These are phyloP conservation scores for Macadamia integrifolia DNA, from an alignment of 164 flowering plant genomes.

Conservation along the genomic window DNA sequence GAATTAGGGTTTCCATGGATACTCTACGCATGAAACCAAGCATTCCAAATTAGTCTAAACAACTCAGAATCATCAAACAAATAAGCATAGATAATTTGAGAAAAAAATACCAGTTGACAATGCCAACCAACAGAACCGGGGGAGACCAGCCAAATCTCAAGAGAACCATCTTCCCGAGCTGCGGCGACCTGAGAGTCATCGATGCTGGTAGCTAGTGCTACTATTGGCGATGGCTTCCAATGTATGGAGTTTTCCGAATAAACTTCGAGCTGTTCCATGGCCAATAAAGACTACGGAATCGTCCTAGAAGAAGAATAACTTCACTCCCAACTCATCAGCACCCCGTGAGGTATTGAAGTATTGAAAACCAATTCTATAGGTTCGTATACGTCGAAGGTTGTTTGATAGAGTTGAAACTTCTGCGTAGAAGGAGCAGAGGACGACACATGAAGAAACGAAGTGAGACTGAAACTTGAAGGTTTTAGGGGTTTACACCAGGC, in stretches of 20 bases:
- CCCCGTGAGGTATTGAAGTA: too few species aligned
- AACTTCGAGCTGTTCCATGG: conserved; percentile 28
- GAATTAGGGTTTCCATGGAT: conserved; percentile 65
- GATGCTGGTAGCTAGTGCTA: conserved; percentile 80
- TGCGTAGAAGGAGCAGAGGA: too few species aligned
- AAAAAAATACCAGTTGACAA: conserved; percentile 71
- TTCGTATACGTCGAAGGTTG: too few species aligned
- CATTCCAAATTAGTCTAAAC: neutral
- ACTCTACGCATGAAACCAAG: conserved; percentile 34
- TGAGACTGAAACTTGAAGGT: too few species aligned
- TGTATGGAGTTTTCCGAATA: conserved; percentile 46
- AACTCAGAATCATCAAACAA: neutral
- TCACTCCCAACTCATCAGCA: too few species aligned
- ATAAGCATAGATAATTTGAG: neutral
- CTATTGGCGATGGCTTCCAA: conserved; percentile 85
- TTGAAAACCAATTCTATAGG: too few species aligned
- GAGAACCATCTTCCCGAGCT: conserved; percentile 88
- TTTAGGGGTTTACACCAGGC: too few species aligned
- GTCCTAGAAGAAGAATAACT: too few species aligned
- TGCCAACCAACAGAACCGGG: conserved; percentile 97
- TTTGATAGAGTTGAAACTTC: too few species aligned
- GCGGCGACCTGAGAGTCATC: conserved; percentile 86
- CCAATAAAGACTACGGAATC: neutral
- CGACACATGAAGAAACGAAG: too few species aligned
- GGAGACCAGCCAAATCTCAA: conserved; percentile 94